Base-by-base conservation (phyloP, 331 rosid genomes). In the Malus hybrid region DNA sequence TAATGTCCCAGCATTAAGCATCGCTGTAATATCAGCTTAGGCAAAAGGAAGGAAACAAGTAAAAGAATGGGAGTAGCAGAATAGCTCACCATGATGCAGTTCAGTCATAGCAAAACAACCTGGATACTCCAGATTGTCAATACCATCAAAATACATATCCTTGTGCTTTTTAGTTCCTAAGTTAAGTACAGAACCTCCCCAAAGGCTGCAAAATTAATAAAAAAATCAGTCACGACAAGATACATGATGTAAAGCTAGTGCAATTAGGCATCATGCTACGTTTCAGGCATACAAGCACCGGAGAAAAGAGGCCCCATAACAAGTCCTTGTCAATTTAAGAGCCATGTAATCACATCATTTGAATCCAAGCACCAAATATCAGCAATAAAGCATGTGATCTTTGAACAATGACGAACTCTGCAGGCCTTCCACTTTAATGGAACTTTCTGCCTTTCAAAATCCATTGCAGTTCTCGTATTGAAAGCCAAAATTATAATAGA, bases 91-190 rank as follows among this genome's bases (percentile, higher is more conserved):
- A 78, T 94, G 97, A 79, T 94, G 96, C 52, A 94, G 93, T 60
- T 94, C 99, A 0, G 99, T 94, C 99, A 94, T 92, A 67, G 99
- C 99, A 80, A 92, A 94, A 84, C 97, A 94, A 66, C 99, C 99
- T 1, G 90, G 79, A 82, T 82, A 94, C 30, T 94, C 96, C 91
- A 92, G 63, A 81, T 82, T 90, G 79, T 94, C 97, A 62, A 94
- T 94, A 55, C 90, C 97, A 75, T 92, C 93, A 68, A 75, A 90
- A 91, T 84, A 94, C 83, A 87, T 94, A 61, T 86, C 99, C 89
- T 60, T 89, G 62, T 94, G 99, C 57, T 92, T 94, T 88, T 94
- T 77, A 32, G 99, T 94, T 67, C 99, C 99, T 80, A 92, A 66
- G 80, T 94, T 94, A 79, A 94, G 63, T 36, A 94, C 91, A 81